Conservation (phyloP, 805 yeast genomes). For the Sungouiozyma ichnusensis region DNA sequence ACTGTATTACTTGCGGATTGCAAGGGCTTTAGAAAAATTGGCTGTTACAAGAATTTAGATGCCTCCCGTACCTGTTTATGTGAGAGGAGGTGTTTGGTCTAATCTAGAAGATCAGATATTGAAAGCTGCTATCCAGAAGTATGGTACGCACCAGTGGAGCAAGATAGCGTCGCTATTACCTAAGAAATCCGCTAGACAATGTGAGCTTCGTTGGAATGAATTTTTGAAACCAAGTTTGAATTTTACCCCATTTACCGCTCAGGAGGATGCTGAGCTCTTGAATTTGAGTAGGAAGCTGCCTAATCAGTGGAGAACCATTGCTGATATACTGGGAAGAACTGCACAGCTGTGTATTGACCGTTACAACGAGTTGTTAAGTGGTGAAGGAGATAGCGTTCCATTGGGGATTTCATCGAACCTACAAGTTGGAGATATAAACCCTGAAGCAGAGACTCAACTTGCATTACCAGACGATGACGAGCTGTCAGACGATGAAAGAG, state of each 20-base stretch:
- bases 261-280: slow-evolving; percentile 66
- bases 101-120: slow-evolving; percentile 75
- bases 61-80: slow-evolving; percentile 52
- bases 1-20: too few relatives aligned
- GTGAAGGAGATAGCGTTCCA: slow-evolving; percentile 15
- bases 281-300: slow-evolving; percentile 63
- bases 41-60: slow-evolving; percentile 2
- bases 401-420: slow-evolving; percentile 29
- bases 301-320: slow-evolving; percentile 92
- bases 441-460: slow-evolving; percentile 65
- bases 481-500: slow-evolving; percentile 78
- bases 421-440: slow-evolving; percentile 48
- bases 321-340: slow-evolving; percentile 69
- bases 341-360: slow-evolving; percentile 81
- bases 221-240: slow-evolving; percentile 68
- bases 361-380: slow-evolving; percentile 43
- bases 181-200: slow-evolving; percentile 82
- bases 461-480: slow-evolving; percentile 75
- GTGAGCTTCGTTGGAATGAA: slow-evolving; percentile 87
- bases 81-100: slow-evolving; percentile 88
- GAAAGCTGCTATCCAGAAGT: slow-evolving; percentile 83
- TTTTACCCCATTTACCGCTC: slow-evolving; percentile 56
- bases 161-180: slow-evolving; percentile 79
- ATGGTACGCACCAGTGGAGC: slow-evolving; percentile 92
- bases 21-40: too few relatives aligned